Evolutionary conservation across 768 basidiomycete genomes (phyloP).

Genomic region (Boletus rex-veris): DNA sequence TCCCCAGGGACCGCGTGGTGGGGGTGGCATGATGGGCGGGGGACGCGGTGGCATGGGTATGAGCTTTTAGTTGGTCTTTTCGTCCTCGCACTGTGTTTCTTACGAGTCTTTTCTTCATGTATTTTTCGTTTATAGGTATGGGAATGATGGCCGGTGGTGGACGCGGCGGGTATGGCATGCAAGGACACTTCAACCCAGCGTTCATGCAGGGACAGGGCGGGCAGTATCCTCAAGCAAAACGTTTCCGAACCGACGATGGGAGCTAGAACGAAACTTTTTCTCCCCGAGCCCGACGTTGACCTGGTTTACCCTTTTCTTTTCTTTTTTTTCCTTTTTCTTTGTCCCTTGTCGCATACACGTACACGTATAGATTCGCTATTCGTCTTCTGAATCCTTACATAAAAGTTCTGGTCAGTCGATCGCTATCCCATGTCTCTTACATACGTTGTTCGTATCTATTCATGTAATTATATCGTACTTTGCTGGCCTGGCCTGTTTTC

Average conservation of each 20-base stretch:
- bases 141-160: conserved; percentile 50
- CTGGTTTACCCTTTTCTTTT: too few species aligned
- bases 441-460: conserved; percentile 18
- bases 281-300: too few species aligned
- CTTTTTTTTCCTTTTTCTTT: background rate
- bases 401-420: background rate
- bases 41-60: conserved; percentile 53
- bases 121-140: conserved; percentile 39
- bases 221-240: conserved; percentile 47
- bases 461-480: conserved; percentile 22
- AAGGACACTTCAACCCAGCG: conserved; percentile 73
- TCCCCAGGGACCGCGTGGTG: conserved; percentile 43
- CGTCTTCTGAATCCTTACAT: background rate
- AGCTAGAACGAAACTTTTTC: conserved; percentile 22
- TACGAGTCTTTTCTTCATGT: conserved; percentile 30
- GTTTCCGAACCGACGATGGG: conserved; percentile 54
- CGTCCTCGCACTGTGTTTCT: conserved; percentile 25
- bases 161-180: conserved; percentile 47
- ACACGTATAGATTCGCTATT: background rate
- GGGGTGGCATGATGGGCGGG: conserved; percentile 49
- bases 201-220: conserved; percentile 54
- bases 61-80: conserved; percentile 30
- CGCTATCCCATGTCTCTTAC: conserved; percentile 5
- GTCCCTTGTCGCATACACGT: background rate
- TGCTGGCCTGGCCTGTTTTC: too few species aligned